phyloP scores from a whole-genome alignment of 768 basidiomycete species.

The Rossbeevera mucosa region DNA sequence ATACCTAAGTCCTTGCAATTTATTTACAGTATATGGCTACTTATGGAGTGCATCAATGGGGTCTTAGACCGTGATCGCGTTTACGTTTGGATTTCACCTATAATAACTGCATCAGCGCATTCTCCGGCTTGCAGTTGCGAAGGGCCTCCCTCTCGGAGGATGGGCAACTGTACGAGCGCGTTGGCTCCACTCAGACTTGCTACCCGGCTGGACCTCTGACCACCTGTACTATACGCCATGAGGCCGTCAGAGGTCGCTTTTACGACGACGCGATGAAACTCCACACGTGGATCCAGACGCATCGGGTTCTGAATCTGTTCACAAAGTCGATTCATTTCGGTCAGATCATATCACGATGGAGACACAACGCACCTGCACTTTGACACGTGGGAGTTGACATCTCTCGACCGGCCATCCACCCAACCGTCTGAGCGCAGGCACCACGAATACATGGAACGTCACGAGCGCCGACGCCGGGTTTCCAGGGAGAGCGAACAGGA shows the following conservation, averaged over 20 bases:
- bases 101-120: conserved; percentile 54
- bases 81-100: conserved; percentile 56
- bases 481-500: conserved; percentile 81
- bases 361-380: conserved; percentile 50
- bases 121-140: conserved; percentile 49
- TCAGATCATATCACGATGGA: background rate
- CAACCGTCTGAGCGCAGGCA: conserved; percentile 70
- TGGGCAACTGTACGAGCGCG: conserved; percentile 68
- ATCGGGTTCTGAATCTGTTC: conserved; percentile 55
- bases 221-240: conserved; percentile 75
- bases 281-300: conserved; percentile 66
- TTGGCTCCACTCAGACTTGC: conserved; percentile 80
- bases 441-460: conserved; percentile 78
- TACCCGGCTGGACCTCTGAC: conserved; percentile 79
- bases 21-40: background rate
- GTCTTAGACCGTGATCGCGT: background rate
- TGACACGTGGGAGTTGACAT: conserved; percentile 57
- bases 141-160: conserved; percentile 31
- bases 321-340: background rate
- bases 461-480: conserved; percentile 88
- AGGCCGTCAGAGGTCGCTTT: conserved; percentile 41
- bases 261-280: conserved; percentile 79
- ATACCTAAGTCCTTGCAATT: background rate
- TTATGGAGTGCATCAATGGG: background rate
- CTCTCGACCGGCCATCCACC: conserved; percentile 58